Base-by-base conservation (phyloP, 306 rosid species). In the Rosa rugosa region DNA sequence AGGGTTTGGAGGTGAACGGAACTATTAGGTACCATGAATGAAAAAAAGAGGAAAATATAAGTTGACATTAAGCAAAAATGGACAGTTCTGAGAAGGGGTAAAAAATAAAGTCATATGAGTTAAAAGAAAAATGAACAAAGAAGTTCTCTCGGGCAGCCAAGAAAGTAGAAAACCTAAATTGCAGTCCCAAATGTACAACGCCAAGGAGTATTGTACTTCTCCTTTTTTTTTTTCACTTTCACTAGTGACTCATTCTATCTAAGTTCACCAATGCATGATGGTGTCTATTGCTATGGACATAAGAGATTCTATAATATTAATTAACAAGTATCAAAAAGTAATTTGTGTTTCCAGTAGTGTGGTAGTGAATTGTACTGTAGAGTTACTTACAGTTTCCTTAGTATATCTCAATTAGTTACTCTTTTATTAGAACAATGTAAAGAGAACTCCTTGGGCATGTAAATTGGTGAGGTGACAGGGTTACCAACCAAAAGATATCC, bases 391-490 rank as follows among this genome's bases (percentile, higher is more conserved):
- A 56, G 62, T n/a, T 54, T 18, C 25, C 64, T 57, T 22, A 22
- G 64, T 57, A 22, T 22, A 14, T 22, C 14, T 20, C 34, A n/a
- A 56, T 56, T n/a, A 56, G 63, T 56, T 56, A 51, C 59, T 16
- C 60, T 16, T 46, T 3, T 16, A 47, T 8, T 22, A 46, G 3
- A 9, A 16, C 45, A 50, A 71, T 47, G 60, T 36, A 17, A 72
- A 49, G 25, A 76, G 40, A 51, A 11, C 71, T 42, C 60, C 64
- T 25, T 25, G 41, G 51, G 72, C 53, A 66, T 65, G 75, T 77
- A 25, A 49, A 22, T 42, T 42, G 73, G 56, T 51, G 64, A 25
- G 7, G 23, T 50, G 38, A 16, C 31, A 73, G 49, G 3, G 8
- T 36, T 72, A 51, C 8, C 63, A 31, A 72, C 64, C 14, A 68